Conservation (phyloP, 2,329 filamentous ascomycete genomes). For the Microcyclospora pomicola region DNA sequence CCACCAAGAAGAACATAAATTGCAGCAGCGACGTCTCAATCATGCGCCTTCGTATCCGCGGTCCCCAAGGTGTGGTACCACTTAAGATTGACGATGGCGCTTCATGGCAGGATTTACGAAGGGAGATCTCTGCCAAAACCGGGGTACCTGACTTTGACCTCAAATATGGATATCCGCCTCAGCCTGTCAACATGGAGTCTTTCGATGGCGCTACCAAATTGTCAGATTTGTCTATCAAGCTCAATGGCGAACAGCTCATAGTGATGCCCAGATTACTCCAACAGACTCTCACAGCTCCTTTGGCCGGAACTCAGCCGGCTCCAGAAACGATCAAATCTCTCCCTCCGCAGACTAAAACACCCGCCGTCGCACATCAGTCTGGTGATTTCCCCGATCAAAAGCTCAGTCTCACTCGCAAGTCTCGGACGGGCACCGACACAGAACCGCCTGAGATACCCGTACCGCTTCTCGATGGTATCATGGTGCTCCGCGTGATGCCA, state of each 20-base stretch:
- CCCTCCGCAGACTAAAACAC: conserved; percentile 10
- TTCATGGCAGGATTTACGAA: conserved; percentile 47
- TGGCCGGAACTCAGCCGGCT: conserved; percentile 5
- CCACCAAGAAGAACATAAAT: background rate
- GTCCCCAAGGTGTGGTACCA: conserved; percentile 57
- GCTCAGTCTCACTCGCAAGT: conserved; percentile 27
- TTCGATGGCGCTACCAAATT: conserved; percentile 38
- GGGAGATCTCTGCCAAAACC: conserved; percentile 49
- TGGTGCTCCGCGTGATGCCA: conserved; percentile 82
- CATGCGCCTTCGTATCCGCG: conserved; percentile 65
- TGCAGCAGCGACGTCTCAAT: background rate
- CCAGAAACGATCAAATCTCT: conserved; percentile 12
- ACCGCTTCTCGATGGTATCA: conserved; percentile 40
- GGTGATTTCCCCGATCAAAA: conserved; percentile 13
- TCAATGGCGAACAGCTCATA: conserved; percentile 58
- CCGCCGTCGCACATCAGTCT: conserved; percentile 14
- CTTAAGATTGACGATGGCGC: conserved; percentile 56
- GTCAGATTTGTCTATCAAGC: conserved; percentile 43
- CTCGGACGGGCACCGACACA: conserved; percentile 32
- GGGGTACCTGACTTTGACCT: conserved; percentile 53
- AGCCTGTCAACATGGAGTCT: conserved; percentile 47
- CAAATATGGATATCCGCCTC: conserved; percentile 75
- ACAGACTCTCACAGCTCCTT: background rate
- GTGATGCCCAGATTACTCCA: conserved; percentile 32
- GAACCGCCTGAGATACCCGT: conserved; percentile 50